Conservation (phyloP, 169 alveolate species). For the Neospora caninum region DNA sequence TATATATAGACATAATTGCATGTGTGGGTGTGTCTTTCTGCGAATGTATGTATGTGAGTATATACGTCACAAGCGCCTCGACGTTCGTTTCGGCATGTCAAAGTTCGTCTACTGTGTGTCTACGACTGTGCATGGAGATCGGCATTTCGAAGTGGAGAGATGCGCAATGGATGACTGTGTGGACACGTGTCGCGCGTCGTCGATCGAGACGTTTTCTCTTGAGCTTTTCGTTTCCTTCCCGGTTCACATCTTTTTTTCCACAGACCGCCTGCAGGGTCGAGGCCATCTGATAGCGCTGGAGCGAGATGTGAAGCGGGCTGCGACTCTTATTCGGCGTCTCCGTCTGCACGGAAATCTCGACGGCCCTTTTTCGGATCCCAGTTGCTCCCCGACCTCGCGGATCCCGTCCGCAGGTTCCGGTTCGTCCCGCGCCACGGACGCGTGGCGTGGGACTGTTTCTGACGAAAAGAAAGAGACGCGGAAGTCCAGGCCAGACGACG, state of each 20-base stretch:
- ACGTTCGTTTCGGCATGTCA: too few species aligned
- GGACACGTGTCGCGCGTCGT: neutral
- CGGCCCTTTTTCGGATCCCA: neutral
- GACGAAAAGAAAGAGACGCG: too few species aligned
- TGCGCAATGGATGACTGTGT: too few species aligned
- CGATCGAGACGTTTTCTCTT: too few species aligned
- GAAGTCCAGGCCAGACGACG: too few species aligned
- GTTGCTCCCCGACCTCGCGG: neutral
- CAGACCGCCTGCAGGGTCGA: conserved; percentile 34
- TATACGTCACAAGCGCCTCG: too few species aligned
- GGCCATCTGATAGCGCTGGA: conserved; percentile 69
- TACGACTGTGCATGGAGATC: too few species aligned
- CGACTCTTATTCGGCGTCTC: conserved; percentile 56
- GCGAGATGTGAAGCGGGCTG: conserved; percentile 52
- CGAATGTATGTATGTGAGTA: neutral
- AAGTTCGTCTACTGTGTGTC: too few species aligned
- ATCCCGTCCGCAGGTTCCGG: neutral
- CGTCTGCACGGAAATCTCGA: neutral
- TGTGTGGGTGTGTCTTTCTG: neutral
- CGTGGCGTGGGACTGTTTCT: neutral
- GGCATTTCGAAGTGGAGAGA: too few species aligned
- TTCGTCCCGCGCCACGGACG: neutral
- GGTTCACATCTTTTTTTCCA: neutral
- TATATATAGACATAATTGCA: neutral
- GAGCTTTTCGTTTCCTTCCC: too few species aligned